Evolutionary conservation across 2,329 filamentous ascomycete species (phyloP).

Genomic region (Fusarium aywerte): DNA sequence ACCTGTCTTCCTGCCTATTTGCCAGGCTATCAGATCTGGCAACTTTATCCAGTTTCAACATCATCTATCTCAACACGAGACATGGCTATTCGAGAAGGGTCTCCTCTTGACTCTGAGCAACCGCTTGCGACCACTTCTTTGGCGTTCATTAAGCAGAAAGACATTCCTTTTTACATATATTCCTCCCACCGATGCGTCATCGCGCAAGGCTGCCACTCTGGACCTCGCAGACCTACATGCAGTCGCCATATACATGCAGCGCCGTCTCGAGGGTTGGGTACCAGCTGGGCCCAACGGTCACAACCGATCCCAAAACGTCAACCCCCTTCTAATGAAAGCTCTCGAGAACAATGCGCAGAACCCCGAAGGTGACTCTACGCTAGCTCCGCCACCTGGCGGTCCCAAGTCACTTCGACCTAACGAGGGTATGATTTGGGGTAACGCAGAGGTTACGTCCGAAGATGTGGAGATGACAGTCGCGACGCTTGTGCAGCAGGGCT

Average conservation of each 20-base stretch:
- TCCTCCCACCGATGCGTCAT: slow-evolving; percentile 66
- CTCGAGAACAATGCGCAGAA: slow-evolving; percentile 59
- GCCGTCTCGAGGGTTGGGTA: slow-evolving; percentile 67
- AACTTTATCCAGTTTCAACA: slow-evolving; percentile 79
- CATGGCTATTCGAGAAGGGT: slow-evolving; percentile 81
- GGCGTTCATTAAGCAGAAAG: slow-evolving; percentile 82
- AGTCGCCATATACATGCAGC: slow-evolving; percentile 73
- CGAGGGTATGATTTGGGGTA: slow-evolving; percentile 72
- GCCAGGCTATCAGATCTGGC: slow-evolving; percentile 75
- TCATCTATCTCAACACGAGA: slow-evolving; percentile 70
- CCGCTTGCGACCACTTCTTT: slow-evolving; percentile 82
- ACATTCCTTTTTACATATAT: slow-evolving; percentile 82
- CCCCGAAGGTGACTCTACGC: slow-evolving; percentile 52
- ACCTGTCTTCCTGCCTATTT: slow-evolving; percentile 78
- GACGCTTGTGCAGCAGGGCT: slow-evolving; percentile 80
- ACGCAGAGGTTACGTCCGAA: slow-evolving; percentile 66
- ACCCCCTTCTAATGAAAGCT: slow-evolving; percentile 63
- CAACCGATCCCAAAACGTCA: slow-evolving; percentile 57
- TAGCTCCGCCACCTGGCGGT: slow-evolving; percentile 61
- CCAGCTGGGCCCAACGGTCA: slow-evolving; percentile 51
- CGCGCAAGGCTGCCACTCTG: slow-evolving; percentile 76
- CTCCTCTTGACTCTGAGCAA: slow-evolving; percentile 80
- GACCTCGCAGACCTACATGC: slow-evolving; percentile 75
- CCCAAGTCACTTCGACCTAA: slow-evolving; percentile 63
- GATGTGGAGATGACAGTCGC: slow-evolving; percentile 83